Conservation (phyloP, 257 asterid species). For the Solanum okadae region DNA sequence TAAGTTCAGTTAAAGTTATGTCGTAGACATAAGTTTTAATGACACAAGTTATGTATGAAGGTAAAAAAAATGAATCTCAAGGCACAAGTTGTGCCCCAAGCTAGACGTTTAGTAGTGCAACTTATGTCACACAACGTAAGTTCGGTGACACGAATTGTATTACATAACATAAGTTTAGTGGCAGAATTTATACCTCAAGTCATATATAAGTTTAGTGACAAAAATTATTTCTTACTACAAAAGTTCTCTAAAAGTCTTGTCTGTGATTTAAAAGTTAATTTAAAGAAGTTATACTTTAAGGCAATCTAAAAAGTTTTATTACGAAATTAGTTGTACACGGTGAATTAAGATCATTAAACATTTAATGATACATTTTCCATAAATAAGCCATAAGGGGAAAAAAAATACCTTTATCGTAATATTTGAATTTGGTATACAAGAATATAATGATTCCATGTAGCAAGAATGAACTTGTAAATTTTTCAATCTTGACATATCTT, state of each 20-base stretch:
- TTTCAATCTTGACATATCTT: background rate
- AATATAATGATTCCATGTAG: background rate
- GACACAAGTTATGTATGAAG: background rate
- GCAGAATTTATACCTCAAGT: background rate
- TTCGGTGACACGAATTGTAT: background rate
- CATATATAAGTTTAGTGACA: background rate
- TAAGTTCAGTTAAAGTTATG: background rate
- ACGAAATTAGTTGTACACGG: background rate
- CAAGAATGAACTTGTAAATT: background rate
- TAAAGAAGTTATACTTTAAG: background rate
- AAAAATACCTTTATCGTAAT: too few species aligned
- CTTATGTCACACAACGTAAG: background rate
- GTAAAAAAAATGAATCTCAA: background rate
- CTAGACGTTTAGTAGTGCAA: background rate
- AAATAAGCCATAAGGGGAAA: too few species aligned
- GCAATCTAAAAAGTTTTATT: background rate
- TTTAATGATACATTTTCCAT: background rate
- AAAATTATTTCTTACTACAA: background rate
- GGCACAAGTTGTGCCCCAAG: background rate
- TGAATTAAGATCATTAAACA: background rate
- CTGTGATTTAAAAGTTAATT: background rate
- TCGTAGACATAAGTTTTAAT: background rate
- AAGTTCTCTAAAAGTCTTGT: background rate
- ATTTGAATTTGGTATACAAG: background rate
- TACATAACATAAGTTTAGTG: background rate